Conservation (phyloP, 148 eudicot genomes). For the Persicaria maculosa region DNA sequence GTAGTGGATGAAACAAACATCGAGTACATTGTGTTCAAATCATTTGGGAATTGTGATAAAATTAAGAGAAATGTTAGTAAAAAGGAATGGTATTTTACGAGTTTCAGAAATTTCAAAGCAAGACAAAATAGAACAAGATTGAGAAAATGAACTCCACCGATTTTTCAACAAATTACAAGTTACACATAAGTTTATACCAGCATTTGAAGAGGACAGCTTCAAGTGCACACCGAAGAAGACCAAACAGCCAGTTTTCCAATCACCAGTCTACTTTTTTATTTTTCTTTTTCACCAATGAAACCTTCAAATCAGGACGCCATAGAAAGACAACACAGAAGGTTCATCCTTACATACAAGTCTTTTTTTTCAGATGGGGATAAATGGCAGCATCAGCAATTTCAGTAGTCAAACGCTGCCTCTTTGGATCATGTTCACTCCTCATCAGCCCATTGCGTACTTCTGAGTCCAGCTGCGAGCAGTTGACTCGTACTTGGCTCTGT, state of each 20-base stretch:
- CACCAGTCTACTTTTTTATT: background rate
- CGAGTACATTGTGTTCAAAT: too few relatives aligned
- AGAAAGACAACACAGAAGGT: slow-evolving; percentile 12
- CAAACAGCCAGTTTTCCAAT: too few relatives aligned
- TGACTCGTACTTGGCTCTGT: slow-evolving; percentile 33
- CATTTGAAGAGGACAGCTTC: background rate
- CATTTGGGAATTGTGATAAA: too few relatives aligned
- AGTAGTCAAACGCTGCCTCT: too few relatives aligned
- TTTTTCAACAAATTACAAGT: background rate
- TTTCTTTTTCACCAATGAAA: background rate
- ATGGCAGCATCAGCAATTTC: slow-evolving; percentile 5
- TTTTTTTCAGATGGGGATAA: background rate
- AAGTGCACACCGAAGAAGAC: slow-evolving; percentile 8
- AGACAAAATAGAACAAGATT: too few relatives aligned
- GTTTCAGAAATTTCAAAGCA: too few relatives aligned
- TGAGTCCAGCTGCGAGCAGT: slow-evolving; percentile 48
- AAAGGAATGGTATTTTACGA: too few relatives aligned
- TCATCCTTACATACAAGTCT: slow-evolving; percentile 5
- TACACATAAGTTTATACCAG: slow-evolving; percentile 8
- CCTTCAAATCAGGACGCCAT: slow-evolving; percentile 5
- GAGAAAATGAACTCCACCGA: background rate
- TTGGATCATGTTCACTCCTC: too few relatives aligned
- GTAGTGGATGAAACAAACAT: too few relatives aligned
- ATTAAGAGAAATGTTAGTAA: too few relatives aligned
- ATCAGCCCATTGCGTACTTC: slow-evolving; percentile 37